Evolutionary conservation across 495 filamentous ascomycete genomes (phyloP), one percentile per base, ranked within the genome.

Genomic region (Annulohypoxylon moriforme): DNA sequence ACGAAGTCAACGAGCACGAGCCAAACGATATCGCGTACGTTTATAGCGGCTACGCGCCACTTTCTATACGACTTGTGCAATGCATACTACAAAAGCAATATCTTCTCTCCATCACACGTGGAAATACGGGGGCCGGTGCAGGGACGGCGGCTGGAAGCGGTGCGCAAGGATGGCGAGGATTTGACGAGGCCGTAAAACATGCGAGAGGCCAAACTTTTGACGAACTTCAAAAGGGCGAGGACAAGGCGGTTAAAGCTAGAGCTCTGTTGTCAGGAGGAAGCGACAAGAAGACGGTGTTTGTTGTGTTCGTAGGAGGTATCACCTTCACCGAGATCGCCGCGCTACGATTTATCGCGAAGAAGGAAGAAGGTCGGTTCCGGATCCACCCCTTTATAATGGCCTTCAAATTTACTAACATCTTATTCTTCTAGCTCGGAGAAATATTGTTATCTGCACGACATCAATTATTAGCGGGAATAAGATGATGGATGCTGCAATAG

Each of bases 261-360:
- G 90, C 94, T 69, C 89, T 95, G 33, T 81, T 98, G 49, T 90
- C 91, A 65, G 91, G 90, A 16, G 87, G 87, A 53, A 87, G 86
- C 14, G 88, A 90, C 56, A 90, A 90, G 76, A 97, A 94, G 81
- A 92, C 91, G 6, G 92, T 94, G 10, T 90, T 98, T 71, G 91
- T 99, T 13, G 96, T 98, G 77, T 98, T 97, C 81, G 82, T 99
- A 62, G 96, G 96, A 25, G 96, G 96, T 1, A 91, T 98, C 53
- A 97, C 92, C 1, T 97, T 95, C 73, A 96, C 95, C 7, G 96
- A 99, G 83, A 95, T 98, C 78, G 94, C 96, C 44, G 96, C 96
- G 24, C 75, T 98, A 80, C 86, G 96, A 69, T 98, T 97, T 81
- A 90, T 98, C 72, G 93, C 92, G 38, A 90, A 88, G 73, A 89